Base-by-base conservation (phyloP, 73 alveolate species). In the Paramecium tetraurelia region DNA sequence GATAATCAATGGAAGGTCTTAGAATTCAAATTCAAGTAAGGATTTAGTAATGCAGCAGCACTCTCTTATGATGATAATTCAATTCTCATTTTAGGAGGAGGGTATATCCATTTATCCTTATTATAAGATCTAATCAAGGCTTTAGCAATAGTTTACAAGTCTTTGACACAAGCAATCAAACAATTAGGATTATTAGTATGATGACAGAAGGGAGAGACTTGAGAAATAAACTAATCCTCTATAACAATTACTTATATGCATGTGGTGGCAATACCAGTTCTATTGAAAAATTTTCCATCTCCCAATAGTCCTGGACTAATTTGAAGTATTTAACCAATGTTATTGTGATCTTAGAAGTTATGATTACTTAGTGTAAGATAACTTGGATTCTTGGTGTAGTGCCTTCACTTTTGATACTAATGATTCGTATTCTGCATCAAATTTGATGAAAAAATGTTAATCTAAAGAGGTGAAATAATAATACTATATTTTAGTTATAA, bases 121-220 rank as follows among this genome's bases (percentile, higher is more conserved):
- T 10, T 31, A 2, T 10, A 21, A 71, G 86, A 9, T 96, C 96
- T 46, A 93, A 96, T 50, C 92, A 96, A 14, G 98, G 98, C 24
- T 96, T 96, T 72, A 86, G 96, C 11, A 93, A 90, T 16, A 76
- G 92, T 58, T 96, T 96, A 4, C 96, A 96, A 59, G 59, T 86
- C 92, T 76, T 96, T 27, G 97, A 96, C 77, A 89, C 95, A 10
- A 95, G 93, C 11, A 86, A 86, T 5, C 75, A 86, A 36, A 86
- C 89, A 50, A 93, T 97, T 95, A 92, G 53, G 43, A 38, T 92
- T 7, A 59, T 96, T 12, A 94, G 98, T 7, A 77, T 80, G 27
- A 96, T 96, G 98, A 95, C 93, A 44, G 98, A 96, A 58, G 98
- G 98, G 6, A 96, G 98, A 76, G 98, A 96, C 58, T 63, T 96